Conservation (phyloP, 164 flowering plant species). For the Stephania japonica region DNA sequence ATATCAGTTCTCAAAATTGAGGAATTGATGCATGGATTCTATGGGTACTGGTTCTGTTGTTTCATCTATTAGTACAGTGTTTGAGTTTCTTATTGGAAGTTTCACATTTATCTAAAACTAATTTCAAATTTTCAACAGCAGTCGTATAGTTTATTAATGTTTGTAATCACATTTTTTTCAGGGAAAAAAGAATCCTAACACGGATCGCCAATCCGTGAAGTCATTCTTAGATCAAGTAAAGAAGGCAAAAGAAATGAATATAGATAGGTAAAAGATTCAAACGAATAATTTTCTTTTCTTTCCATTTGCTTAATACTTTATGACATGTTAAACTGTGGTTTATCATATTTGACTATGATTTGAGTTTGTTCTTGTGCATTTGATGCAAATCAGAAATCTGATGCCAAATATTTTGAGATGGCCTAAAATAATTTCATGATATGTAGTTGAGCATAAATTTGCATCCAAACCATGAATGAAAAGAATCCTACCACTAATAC, state of each 20-base stretch:
- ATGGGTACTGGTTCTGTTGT: not conserved
- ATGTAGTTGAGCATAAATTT: not conserved
- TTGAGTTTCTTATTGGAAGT: not conserved
- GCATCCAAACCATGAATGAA: not conserved
- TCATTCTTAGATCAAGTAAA: slow-evolving; percentile 58
- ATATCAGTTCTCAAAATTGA: no score
- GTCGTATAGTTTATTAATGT: not conserved
- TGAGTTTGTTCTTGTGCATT: not conserved
- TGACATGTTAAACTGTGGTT: not conserved
- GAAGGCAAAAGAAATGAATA: slow-evolving; percentile 80
- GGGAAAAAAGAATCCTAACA: slow-evolving; percentile 94
- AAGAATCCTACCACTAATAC: not conserved
- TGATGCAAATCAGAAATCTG: not conserved
- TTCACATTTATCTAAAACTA: not conserved
- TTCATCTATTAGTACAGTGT: not conserved
- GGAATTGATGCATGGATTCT: not conserved
- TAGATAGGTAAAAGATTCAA: slow-evolving; percentile 54
- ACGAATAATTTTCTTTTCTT: not conserved
- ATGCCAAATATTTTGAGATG: not conserved
- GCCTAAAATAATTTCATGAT: not conserved
- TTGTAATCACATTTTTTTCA: slow-evolving; percentile 19
- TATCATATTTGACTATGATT: not conserved
- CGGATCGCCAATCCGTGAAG: slow-evolving; percentile 53
- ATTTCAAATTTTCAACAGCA: not conserved
- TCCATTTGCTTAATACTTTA: not conserved